A percentile compares a stretch with the other conserved stretches of the same genome.
Evolutionary conservation across 176 grass and related monocot species (phyloP).

Genomic region (Luzula sylvatica): DNA sequence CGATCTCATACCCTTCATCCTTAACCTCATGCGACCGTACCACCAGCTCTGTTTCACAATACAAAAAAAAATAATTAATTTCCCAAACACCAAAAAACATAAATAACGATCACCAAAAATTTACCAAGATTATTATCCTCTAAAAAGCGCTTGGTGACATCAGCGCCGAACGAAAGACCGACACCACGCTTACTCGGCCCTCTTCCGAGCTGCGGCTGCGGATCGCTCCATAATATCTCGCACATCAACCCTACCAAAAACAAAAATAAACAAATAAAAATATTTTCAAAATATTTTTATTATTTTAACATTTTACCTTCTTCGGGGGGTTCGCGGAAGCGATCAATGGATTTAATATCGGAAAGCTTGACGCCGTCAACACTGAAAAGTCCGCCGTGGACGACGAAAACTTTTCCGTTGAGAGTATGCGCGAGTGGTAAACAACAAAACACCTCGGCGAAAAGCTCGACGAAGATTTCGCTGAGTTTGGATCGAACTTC

Average conservation of each 20-base stretch:
- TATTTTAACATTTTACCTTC: too few species aligned
- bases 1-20: slow-evolving; percentile 78
- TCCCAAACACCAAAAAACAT: slow-evolving; percentile 5
- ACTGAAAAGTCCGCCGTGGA: slow-evolving; percentile 91
- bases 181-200: slow-evolving; percentile 85
- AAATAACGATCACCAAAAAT: background rate
- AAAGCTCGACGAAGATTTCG: slow-evolving; percentile 75
- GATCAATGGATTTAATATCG: slow-evolving; percentile 79
- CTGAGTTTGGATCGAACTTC: slow-evolving; percentile 77
- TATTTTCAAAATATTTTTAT: too few species aligned
- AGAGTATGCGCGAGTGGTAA: slow-evolving; percentile 89
- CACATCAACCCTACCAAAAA: slow-evolving; percentile 60
- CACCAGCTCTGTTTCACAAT: slow-evolving; percentile 47
- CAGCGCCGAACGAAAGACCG: slow-evolving; percentile 78
- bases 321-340: slow-evolving; percentile 86
- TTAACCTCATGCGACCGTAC: slow-evolving; percentile 91
- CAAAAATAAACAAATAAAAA: background rate
- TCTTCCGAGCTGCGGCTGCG: slow-evolving; percentile 66
- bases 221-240: slow-evolving; percentile 84
- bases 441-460: slow-evolving; percentile 90
- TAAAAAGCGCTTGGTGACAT: slow-evolving; percentile 64
- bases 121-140: slow-evolving; percentile 56
- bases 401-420: slow-evolving; percentile 78
- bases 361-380: slow-evolving; percentile 93
- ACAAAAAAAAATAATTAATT: background rate